phyloP scores from a whole-genome alignment of 2,329 filamentous ascomycete species.

The Aspergillus vadensis region DNA sequence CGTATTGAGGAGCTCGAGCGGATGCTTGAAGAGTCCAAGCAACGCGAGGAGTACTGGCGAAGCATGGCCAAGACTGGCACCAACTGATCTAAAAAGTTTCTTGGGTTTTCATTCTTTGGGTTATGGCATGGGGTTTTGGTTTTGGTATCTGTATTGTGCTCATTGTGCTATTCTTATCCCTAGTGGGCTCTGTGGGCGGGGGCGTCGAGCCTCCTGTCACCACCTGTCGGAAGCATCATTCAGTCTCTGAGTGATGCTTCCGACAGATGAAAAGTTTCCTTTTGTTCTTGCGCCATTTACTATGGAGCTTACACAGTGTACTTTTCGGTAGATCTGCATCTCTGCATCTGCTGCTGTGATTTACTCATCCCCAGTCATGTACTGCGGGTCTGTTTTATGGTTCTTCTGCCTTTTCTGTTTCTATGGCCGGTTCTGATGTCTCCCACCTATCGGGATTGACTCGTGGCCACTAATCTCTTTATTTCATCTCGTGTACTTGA shows the following conservation, averaged over 20 bases:
- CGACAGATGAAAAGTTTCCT: conserved; percentile 31
- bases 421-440: conserved; percentile 55
- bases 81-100: conserved; percentile 20
- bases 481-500: conserved; percentile 11
- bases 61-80: conserved; percentile 29
- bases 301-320: conserved; percentile 8
- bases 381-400: neutral
- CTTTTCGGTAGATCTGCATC: conserved; percentile 7
- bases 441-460: conserved; percentile 51
- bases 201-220: conserved; percentile 36
- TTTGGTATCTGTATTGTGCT: conserved; percentile 19
- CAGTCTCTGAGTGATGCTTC: conserved; percentile 22
- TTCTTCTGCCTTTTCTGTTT: neutral
- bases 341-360: conserved; percentile 1
- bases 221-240: conserved; percentile 30
- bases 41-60: conserved; percentile 44
- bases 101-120: conserved; percentile 12
- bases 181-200: conserved; percentile 34
- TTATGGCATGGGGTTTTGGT: conserved; percentile 6
- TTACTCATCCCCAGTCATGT: conserved; percentile 10
- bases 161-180: conserved; percentile 19
- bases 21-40: conserved; percentile 35
- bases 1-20: conserved; percentile 69
- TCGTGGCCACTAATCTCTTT: conserved; percentile 45
- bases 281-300: conserved; percentile 1